phyloP scores from a whole-genome alignment of 2,329 filamentous ascomycete genomes.

The Aspergillus phoenicis region DNA sequence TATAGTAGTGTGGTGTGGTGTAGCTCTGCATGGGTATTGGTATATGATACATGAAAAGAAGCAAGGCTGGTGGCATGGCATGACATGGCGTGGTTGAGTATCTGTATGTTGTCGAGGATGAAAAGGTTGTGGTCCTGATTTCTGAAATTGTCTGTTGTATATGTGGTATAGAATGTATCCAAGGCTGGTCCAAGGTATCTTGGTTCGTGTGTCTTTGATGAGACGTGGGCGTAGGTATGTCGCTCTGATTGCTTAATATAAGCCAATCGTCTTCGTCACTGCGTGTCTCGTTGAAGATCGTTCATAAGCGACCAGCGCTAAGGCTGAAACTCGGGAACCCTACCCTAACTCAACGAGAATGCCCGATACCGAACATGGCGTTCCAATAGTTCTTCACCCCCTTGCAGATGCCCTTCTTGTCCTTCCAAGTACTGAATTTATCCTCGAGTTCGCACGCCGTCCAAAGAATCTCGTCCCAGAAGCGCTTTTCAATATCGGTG shows the following conservation, averaged over 20 bases:
- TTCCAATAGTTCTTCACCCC: slow-evolving; percentile 39
- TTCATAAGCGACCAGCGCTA: background rate
- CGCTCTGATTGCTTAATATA: background rate
- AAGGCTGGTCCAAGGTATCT: too few relatives aligned
- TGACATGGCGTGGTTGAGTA: background rate
- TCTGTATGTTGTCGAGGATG: too few relatives aligned
- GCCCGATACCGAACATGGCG: slow-evolving; percentile 31
- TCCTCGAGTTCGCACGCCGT: slow-evolving; percentile 42
- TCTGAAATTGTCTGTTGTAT: background rate
- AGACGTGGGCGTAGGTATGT: too few relatives aligned
- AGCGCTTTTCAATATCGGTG: slow-evolving; percentile 40
- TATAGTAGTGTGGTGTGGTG: background rate
- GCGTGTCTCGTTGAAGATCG: background rate
- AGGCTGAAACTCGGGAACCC: background rate
- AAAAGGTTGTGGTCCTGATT: background rate
- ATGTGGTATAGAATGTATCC: too few relatives aligned
- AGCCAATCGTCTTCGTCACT: background rate
- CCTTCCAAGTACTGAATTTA: slow-evolving; percentile 36
- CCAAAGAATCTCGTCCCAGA: slow-evolving; percentile 44
- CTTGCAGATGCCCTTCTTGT: slow-evolving; percentile 36
- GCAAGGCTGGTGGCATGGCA: background rate
- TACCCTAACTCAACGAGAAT: background rate
- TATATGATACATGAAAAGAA: background rate
- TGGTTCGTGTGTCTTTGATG: too few relatives aligned
- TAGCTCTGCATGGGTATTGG: background rate